Evolutionary conservation across 202 grass and related monocot species (phyloP).

Genomic region (Brachypodium distachyon): DNA sequence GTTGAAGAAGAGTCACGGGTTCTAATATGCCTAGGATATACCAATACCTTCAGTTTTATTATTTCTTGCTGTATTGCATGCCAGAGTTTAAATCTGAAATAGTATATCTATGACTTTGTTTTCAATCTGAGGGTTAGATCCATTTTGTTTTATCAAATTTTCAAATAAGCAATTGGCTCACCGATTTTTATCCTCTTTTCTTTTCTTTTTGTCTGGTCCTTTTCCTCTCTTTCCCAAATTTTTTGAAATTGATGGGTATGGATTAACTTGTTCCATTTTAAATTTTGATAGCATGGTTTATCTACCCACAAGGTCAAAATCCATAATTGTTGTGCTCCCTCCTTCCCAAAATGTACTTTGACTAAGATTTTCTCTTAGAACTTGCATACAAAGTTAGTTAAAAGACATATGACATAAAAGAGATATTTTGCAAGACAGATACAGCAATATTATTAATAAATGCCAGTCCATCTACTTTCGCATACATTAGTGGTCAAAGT

Average conservation of each 20-base stretch:
- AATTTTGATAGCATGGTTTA: neutral
- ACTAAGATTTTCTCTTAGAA: too few species aligned
- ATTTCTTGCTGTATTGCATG: neutral
- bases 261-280: neutral
- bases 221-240: neutral
- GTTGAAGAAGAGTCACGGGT: neutral
- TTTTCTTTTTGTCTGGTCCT: neutral
- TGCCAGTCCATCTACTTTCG: too few species aligned
- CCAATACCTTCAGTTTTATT: neutral
- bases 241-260: neutral
- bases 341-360: too few species aligned
- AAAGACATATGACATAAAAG: too few species aligned
- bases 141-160: neutral
- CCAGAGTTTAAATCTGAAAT: constrained; percentile 3
- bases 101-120: neutral
- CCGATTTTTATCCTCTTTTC: neutral
- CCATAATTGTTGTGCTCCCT: neutral
- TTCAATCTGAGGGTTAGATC: neutral
- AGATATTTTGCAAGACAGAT: too few species aligned
- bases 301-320: neutral
- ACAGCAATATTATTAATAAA: too few species aligned
- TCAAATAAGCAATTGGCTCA: neutral
- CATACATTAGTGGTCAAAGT: too few species aligned
- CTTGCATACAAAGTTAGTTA: too few species aligned
- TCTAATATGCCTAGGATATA: neutral